Base-by-base conservation (phyloP, 768 basidiomycete genomes). In the Psilocybe cyanescens region DNA sequence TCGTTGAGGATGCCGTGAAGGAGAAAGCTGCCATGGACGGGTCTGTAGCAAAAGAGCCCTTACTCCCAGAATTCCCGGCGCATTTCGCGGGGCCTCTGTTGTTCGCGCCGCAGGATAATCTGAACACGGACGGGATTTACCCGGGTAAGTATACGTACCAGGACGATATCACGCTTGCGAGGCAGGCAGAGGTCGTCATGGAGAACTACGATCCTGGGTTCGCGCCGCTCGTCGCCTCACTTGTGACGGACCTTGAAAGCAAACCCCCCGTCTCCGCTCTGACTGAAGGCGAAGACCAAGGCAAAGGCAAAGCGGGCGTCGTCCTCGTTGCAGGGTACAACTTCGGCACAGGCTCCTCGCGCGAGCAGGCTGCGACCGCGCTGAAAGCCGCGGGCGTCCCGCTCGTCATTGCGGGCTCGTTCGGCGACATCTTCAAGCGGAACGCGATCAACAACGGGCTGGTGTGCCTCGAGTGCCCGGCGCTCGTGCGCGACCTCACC, bases 131-230 rank as follows among this genome's bases (percentile, higher is more conserved):
- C 70, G 97, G 92, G 1, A 94, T 99, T 69, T 99, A 99, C 78
- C 97, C 97, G 0, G 97, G 97, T 17, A 99, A 97, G 75, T 99
- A 97, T 76, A 99, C 97, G 5, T 99, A 99, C 75, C 95, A 97
- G 76, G 97, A 99, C 73, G 97, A 98, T 70, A 97, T 99, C 73
- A 98, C 97, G 1, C 94, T 95, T 37, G 90, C 89, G 63, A 86
- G 89, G 30, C 97, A 99, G 74, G 96, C 95, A 2, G 87, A 97
- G 69, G 91, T 99, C 19, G 97, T 98, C 44, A 98, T 99, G 96
- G 97, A 99, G 79, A 99, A 99, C 79, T 99, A 99, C 75, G 97
- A 99, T 69, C 89, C 94, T 0, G 75, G 81, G 0, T 99, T 99
- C 73, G 92, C 97, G 11, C 55, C 79, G 1, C 84, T 86, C 56